phyloP scores from a whole-genome alignment of 2,329 filamentous ascomycete genomes.

The Didymella keratinophila region DNA sequence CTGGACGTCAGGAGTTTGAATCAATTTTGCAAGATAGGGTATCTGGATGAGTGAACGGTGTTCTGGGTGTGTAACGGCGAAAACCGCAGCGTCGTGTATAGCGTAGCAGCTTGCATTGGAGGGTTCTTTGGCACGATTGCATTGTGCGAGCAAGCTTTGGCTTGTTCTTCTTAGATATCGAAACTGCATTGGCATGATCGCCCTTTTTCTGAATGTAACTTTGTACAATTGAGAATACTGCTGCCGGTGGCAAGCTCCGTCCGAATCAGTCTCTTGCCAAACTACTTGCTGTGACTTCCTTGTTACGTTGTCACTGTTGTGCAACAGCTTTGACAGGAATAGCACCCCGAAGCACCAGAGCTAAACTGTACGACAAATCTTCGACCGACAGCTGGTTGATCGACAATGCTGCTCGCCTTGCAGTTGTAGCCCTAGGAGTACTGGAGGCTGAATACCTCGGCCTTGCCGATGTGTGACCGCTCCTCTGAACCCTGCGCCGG shows the following conservation, averaged over 20 bases:
- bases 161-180: slow-evolving; percentile 12
- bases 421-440: neutral
- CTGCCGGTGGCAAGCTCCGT: slow-evolving; percentile 1
- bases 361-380: neutral
- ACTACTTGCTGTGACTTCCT: neutral
- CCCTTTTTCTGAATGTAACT: slow-evolving; percentile 11
- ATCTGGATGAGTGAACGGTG: slow-evolving; percentile 41
- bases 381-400: neutral
- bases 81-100: slow-evolving; percentile 20
- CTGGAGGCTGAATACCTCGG: slow-evolving; percentile 3
- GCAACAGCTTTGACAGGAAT: neutral
- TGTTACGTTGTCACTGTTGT: neutral
- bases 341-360: neutral
- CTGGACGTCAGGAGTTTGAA: slow-evolving; percentile 55
- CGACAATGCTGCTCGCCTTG: neutral
- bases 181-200: slow-evolving; percentile 16
- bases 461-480: slow-evolving; percentile 11
- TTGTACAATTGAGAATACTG: slow-evolving; percentile 11
- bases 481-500: slow-evolving; percentile 8
- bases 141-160: slow-evolving; percentile 12
- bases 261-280: neutral
- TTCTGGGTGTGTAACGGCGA: slow-evolving; percentile 12
- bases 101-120: slow-evolving; percentile 22
- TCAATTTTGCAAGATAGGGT: slow-evolving; percentile 51
- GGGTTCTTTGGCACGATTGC: slow-evolving; percentile 13